Evolutionary conservation across 306 rosid species (phyloP).

Genomic region (Vigna reflexopilosa): DNA sequence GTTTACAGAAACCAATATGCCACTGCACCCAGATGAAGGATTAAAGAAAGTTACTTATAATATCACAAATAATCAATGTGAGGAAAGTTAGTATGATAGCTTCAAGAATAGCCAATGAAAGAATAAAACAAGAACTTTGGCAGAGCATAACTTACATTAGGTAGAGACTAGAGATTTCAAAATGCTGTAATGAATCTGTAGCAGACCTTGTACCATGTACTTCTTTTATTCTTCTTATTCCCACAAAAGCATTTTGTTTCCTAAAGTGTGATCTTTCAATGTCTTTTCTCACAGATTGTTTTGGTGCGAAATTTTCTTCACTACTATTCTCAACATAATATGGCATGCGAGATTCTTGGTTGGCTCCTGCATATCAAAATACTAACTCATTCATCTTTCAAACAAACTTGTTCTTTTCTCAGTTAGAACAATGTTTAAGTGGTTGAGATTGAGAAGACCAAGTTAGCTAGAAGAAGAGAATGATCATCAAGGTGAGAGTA

Average conservation of each 20-base stretch:
- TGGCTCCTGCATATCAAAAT: conserved; percentile 46
- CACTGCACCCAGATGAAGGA: conserved; percentile 64
- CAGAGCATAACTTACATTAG: conserved; percentile 53
- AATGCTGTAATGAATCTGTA: conserved; percentile 47
- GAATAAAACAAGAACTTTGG: conserved; percentile 1
- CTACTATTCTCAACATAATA: conserved; percentile 45
- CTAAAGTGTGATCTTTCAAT: conserved; percentile 31
- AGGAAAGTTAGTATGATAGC: not conserved
- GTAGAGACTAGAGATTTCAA: conserved; percentile 68
- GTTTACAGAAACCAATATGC: conserved; percentile 75
- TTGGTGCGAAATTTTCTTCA: conserved; percentile 45
- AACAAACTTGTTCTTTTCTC: conserved; percentile 4
- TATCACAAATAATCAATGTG: not conserved
- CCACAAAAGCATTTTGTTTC: conserved; percentile 40
- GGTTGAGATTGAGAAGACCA: not conserved
- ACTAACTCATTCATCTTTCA: not conserved
- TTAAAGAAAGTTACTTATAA: conserved; percentile 17
- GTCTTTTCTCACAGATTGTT: conserved; percentile 39
- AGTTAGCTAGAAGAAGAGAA: not conserved
- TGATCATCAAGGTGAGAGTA: not conserved
- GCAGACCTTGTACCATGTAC: conserved; percentile 32
- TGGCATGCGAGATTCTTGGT: conserved; percentile 37
- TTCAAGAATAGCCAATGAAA: conserved; percentile 14
- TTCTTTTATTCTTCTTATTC: conserved; percentile 39
- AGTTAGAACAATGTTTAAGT: not conserved